Base-by-base conservation (phyloP, 78 protist species). In the Capsaspora owczarzaki region DNA sequence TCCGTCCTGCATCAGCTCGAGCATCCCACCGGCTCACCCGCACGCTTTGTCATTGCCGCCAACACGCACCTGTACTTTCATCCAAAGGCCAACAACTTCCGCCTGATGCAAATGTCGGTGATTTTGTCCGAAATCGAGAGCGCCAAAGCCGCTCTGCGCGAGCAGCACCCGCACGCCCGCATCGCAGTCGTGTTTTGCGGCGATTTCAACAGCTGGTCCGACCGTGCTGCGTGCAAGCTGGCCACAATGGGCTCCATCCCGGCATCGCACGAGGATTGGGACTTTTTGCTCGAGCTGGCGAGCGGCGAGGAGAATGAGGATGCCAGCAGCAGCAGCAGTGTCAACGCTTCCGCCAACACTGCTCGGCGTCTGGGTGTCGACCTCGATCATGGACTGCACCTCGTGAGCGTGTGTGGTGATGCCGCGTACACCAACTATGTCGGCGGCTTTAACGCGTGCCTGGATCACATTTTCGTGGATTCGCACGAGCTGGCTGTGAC, bases 51-150 rank as follows among this genome's bases (percentile, higher is more conserved):
- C 42, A 4, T 29, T 25, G 72, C 33, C 41, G 72, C 72, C 72
- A 63, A 63, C 72, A 63, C 72, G 43, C 72, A 63, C 41, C 41
- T 63, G 19, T 63, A 35, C 41, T 63, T 63, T 41, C 72, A 63
- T 31, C 41, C 43, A 41, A 25, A 35, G 72, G 72, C 72, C 72
- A 25, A 35, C 72, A 41, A 20, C 40, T 3, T 35, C n/a, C 72
- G 72, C 8, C 33, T 25, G 19, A 25, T 63, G 43, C 72, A 63
- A 25, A 16, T 56, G 20, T 16, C 66, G n/a, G 25, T 56, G 20
- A 29, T 56, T 3, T 16, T 29, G 66, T 56, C 33, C 66, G 66
- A 56, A 29, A 29, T 29, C 10, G 66, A 16, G 25, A 56, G 14
- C 10, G 12, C 25, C 14, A 3, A 29, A 2, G n/a, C 4, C 66